Evolutionary conservation across 176 grass and related monocot species (phyloP).

Genomic region (Zoysia japonica): DNA sequence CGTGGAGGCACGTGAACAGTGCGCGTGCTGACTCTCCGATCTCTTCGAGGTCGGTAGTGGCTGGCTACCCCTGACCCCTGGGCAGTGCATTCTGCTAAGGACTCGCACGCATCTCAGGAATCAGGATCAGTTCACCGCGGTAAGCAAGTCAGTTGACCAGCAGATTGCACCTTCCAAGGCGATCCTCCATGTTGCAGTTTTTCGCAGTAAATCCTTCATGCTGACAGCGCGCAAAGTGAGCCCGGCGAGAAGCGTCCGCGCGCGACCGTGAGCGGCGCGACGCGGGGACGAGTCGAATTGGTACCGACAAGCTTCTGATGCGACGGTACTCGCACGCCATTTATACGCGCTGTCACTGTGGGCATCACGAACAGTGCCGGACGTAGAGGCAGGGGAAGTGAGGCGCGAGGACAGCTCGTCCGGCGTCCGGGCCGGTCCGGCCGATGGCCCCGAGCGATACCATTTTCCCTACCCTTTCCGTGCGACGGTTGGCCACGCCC

Average conservation of each 20-base stretch:
- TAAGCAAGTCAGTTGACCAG: background rate
- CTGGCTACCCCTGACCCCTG: no score
- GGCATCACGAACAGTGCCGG: background rate
- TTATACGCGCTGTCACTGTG: constrained; percentile 3
- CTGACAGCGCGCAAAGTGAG: no score
- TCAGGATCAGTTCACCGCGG: background rate
- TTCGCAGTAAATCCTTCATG: no score
- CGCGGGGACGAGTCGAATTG: constrained; percentile 9
- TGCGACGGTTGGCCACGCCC: background rate
- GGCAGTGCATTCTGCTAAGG: background rate
- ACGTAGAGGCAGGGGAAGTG: background rate
- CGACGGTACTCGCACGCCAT: constrained; percentile 24
- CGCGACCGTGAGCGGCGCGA: background rate
- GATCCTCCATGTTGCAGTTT: no score
- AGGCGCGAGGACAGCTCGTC: constrained; percentile 1
- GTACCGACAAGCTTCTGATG: constrained; percentile 34
- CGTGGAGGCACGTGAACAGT: background rate
- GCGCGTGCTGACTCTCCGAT: background rate
- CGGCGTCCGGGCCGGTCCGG: background rate
- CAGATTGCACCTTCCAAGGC: no score
- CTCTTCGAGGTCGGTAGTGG: background rate
- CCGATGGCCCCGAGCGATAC: background rate
- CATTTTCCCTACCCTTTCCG: background rate
- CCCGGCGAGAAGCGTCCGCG: background rate
- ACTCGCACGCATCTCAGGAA: background rate